Percentiles rank a stretch among this genome's conserved stretches.
Conservation (phyloP, 2,329 filamentous ascomycete genomes). For the Verticillium nubilum region DNA sequence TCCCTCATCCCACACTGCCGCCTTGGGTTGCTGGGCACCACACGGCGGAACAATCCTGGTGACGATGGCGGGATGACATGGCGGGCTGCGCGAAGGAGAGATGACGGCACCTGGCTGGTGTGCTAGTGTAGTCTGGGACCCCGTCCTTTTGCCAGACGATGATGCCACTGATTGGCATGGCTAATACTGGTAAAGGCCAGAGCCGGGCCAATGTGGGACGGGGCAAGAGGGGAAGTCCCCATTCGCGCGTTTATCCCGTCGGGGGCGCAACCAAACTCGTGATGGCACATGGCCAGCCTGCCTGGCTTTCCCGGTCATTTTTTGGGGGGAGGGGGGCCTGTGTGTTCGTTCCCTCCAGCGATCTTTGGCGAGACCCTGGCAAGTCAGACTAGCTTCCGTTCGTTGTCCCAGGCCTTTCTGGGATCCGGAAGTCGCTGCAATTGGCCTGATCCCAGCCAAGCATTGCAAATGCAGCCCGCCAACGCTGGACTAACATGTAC, state of each 20-base stretch:
- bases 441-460: background rate
- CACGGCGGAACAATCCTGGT: background rate
- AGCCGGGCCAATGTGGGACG: background rate
- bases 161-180: constrained; percentile 6
- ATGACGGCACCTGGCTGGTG: background rate
- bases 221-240: constrained; percentile 2
- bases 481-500: background rate
- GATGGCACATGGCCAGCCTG: background rate
- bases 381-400: background rate
- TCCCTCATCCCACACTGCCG: background rate
- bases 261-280: background rate
- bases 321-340: no score
- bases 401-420: background rate
- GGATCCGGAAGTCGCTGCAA: background rate
- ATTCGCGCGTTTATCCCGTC: constrained; percentile 13
- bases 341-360: background rate
- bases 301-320: background rate
- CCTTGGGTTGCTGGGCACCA: background rate
- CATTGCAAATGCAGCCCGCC: background rate
- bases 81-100: background rate
- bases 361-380: background rate
- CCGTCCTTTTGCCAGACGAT: background rate
- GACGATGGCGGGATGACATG: background rate
- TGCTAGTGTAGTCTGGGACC: background rate
- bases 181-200: background rate